phyloP scores from a whole-genome alignment of 495 filamentous ascomycete genomes.

The Sphaerosporella brunnea region DNA sequence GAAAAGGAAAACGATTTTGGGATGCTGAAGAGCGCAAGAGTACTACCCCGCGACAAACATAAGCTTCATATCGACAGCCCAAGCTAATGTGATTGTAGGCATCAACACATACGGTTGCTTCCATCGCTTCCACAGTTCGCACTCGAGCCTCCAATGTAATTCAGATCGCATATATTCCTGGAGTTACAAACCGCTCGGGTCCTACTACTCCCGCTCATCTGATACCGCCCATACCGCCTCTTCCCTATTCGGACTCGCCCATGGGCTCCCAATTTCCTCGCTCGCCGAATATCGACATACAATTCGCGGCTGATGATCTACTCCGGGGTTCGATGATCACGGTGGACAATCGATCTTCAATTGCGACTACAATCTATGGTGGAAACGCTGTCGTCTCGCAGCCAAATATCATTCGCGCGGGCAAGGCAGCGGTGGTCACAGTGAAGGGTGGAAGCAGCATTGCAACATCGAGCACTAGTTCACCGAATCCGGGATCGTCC shows the following conservation, averaged over 20 bases:
- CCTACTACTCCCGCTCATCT: conserved; percentile 66
- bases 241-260: conserved; percentile 42
- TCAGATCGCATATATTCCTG: conserved; percentile 96
- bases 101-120: conserved; percentile 73
- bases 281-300: conserved; percentile 71
- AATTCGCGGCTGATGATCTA: conserved; percentile 25
- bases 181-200: conserved; percentile 81
- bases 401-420: conserved; percentile 68
- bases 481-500: conserved; percentile 21
- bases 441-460: conserved; percentile 43
- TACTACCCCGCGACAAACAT: conserved; percentile 5
- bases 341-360: conserved; percentile 41
- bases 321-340: conserved; percentile 76
- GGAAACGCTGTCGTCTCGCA: conserved; percentile 69
- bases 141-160: conserved; percentile 97
- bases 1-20: conserved; percentile 43
- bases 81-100: conserved; percentile 25
- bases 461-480: conserved; percentile 23
- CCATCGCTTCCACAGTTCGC: conserved; percentile 85
- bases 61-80: background rate
- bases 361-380: conserved; percentile 83
- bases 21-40: conserved; percentile 43
- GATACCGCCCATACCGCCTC: conserved; percentile 79
- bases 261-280: conserved; percentile 56
- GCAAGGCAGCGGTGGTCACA: conserved; percentile 77